Base-by-base conservation (phyloP, 2,329 filamentous ascomycete genomes). In the Fusarium irregulare region DNA sequence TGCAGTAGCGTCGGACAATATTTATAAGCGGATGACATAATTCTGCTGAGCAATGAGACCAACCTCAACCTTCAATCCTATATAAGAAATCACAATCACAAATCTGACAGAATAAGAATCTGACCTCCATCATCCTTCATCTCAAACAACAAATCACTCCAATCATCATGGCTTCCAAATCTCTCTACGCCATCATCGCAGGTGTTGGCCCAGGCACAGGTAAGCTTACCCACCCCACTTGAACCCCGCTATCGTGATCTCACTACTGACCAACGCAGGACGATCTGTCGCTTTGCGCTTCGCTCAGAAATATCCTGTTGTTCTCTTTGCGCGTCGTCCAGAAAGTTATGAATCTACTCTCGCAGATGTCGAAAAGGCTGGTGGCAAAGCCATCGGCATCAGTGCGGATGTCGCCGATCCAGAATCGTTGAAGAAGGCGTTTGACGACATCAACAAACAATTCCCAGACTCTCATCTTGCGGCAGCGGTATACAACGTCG, bases 401-500 rank as follows among this genome's bases (percentile, higher is more conserved):
- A 85, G 86, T 7, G 86, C 92, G 27, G 79, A 81, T 34, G 73
- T 75, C 2, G 56, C 73, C 0, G 86, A 88, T 60, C 76, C 83
- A 2, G 55, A 72, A 2, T 81, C 83, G 46, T 78, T 93, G 1
- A 83, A 84, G 45, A 70, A 73, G 12, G 91, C 91, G 0, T 89
- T 94, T 58, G 82, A 88, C n/a, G 78, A 83, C 42, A 89, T 93
- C 74, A 80, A 86, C 68, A 80, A 86, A 64, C 85, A 91, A 67
- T 85, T 91, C 49, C 83, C 86, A 0, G 83, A 81, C 3, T 83
- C 83, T 47, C 83, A 83, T 63, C 81, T 89, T 12, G 88, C 86
- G 4, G 91, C 90, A 1, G 92, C 91, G 4, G 80, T 94, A 21
- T 94, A 89, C 82, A 94, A 94, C 71, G 91, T 90, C 27, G 85